These are phyloP conservation scores for Pseudocercospora fuligena DNA, from an alignment of 2,329 filamentous ascomycete species.

Conservation along the genomic window DNA sequence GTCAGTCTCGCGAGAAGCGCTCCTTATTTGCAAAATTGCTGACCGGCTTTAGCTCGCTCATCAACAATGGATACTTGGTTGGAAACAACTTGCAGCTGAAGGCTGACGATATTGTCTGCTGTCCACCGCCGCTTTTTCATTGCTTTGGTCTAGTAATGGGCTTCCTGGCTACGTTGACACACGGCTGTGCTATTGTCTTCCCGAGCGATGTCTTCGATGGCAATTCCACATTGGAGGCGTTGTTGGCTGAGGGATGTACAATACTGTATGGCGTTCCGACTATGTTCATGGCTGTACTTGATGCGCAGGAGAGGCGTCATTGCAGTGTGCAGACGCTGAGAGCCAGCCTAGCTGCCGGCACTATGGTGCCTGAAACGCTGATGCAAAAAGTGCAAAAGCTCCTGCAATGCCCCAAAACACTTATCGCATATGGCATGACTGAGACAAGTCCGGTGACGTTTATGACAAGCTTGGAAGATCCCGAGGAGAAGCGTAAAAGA, in stretches of 20 bases:
- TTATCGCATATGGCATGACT: conserved; percentile 63
- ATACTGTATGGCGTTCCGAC: conserved; percentile 81
- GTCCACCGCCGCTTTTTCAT: conserved; percentile 83
- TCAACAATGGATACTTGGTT: conserved; percentile 36
- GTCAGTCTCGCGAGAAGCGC: background rate
- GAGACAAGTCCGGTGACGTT: conserved; percentile 52
- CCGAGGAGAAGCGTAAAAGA: conserved; percentile 66
- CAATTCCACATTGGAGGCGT: conserved; percentile 38
- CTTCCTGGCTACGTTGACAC: conserved; percentile 52
- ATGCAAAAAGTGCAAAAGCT: conserved; percentile 71
- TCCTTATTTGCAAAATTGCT: background rate
- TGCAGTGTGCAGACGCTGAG: conserved; percentile 33
- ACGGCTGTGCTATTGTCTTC: conserved; percentile 74
- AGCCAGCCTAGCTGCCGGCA: conserved; percentile 71
- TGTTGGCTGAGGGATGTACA: conserved; percentile 60
- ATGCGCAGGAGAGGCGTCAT: conserved; percentile 29
- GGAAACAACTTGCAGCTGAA: conserved; percentile 35
- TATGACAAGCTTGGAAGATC: conserved; percentile 55
- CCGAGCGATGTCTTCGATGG: conserved; percentile 69
- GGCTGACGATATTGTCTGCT: conserved; percentile 72
- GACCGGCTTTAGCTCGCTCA: background rate
- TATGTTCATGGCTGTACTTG: conserved; percentile 71
- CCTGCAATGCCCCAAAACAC: conserved; percentile 76
- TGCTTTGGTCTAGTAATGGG: conserved; percentile 75
- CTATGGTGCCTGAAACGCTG: conserved; percentile 73